Conservation (phyloP, 768 basidiomycete genomes). For the Russula sp. region DNA sequence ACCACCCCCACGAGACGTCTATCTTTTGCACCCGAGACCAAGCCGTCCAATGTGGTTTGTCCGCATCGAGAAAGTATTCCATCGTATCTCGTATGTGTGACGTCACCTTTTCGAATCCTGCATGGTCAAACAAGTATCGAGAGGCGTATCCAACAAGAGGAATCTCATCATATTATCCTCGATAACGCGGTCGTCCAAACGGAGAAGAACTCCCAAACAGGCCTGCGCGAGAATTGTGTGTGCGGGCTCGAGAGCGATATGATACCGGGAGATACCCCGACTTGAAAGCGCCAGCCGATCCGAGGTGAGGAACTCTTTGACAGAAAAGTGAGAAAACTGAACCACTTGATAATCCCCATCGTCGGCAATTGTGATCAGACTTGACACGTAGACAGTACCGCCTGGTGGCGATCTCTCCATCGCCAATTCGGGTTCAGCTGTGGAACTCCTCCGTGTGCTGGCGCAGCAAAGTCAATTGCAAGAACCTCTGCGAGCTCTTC, state of each 20-base stretch:
- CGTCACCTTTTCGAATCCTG: background rate
- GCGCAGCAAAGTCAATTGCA: constrained; percentile 14
- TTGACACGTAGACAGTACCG: constrained; percentile 14
- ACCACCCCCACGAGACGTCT: background rate
- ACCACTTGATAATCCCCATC: background rate
- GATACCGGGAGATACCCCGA: background rate
- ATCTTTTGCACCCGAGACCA: background rate
- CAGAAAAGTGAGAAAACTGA: constrained; percentile 19
- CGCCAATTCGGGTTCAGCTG: constrained; percentile 8
- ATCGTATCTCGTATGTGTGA: background rate
- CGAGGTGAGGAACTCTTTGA: constrained; percentile 17
- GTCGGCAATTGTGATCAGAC: background rate
- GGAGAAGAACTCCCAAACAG: constrained; percentile 1
- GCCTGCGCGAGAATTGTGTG: constrained; percentile 12
- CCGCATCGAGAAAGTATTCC: constrained; percentile 1
- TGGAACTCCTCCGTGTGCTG: background rate
- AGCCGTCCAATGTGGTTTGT: constrained; percentile 11
- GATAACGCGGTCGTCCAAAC: background rate
- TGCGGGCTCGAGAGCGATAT: constrained; percentile 3
- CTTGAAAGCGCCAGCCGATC: background rate
- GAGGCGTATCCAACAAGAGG: constrained; percentile 1
- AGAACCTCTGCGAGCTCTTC: constrained; percentile 20
- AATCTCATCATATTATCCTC: background rate
- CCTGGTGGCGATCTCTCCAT: background rate
- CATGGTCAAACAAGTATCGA: constrained; percentile 12